Base-by-base conservation (phyloP, 106 monocot species). In the Dendrobium chrysotoxum region DNA sequence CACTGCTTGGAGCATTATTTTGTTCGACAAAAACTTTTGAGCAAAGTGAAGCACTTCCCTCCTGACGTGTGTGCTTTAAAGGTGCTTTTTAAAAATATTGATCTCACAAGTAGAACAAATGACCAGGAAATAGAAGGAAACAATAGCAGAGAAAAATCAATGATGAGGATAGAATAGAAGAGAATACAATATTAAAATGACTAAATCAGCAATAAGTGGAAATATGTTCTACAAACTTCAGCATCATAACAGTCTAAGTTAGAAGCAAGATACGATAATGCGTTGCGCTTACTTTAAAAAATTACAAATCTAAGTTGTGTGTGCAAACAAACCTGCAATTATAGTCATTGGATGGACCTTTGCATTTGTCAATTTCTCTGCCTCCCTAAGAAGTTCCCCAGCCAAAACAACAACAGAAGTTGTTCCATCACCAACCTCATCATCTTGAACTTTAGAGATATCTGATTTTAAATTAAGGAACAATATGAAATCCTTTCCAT, bases 361-460 rank as follows among this genome's bases (percentile, higher is more conserved):
- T 74, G 84, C 71, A 82, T 79, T 90, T 16, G 82, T 86, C 74
- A 93, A 64, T 81, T 93, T 90, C 70, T 93, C 92, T 31, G 92
- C 92, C 78, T 93, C 92, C 77, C 90, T 90, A 28, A 93, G 57
- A 75, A 93, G 92, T 64, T 93, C 92, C 71, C 92, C 90, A 86
- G 92, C 92, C 83, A 93, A 87, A 77, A 90, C 86, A 85, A 93
- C 92, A 72, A 93, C 90, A 76, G 92, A 90, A 40, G 92, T 92
- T 81, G 92, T 93, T 46, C 92, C 92, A 87, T 93, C 92, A 70
- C 90, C 92, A 78, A 93, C 92, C 57, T 93, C 92, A 84, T 93
- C 92, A 84, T 93, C 92, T 88, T 93, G 93, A 79, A 93, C 93
- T 85, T 93, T 93, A 20, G 90, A 93, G 42, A 93, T 93, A 77